phyloP scores from a whole-genome alignment of 2,329 filamentous ascomycete species.

The Colletotrichum sp. region DNA sequence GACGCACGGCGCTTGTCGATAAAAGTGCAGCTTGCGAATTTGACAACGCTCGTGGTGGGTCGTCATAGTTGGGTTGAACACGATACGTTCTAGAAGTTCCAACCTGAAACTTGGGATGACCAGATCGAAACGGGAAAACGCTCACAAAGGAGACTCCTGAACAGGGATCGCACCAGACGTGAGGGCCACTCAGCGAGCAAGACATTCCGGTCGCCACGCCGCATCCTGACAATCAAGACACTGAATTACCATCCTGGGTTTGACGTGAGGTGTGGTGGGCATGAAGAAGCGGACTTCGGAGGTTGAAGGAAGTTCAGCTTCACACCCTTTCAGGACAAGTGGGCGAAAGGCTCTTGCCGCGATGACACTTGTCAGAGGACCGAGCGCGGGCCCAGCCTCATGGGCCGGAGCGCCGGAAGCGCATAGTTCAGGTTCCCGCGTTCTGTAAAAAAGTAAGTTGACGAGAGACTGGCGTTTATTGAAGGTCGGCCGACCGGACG shows the following conservation, averaged over 20 bases:
- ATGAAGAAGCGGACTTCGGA: neutral
- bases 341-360: neutral
- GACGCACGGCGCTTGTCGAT: conserved; percentile 7
- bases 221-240: neutral
- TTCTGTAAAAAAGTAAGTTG: neutral
- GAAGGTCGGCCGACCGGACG: neutral
- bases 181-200: neutral
- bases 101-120: conserved; percentile 18
- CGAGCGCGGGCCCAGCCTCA: neutral
- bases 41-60: conserved; percentile 8
- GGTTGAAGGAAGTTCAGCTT: neutral
- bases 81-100: conserved; percentile 15
- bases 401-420: neutral
- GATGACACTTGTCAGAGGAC: conserved; percentile 9
- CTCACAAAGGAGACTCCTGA: neutral
- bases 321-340: neutral
- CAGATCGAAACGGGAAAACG: neutral
- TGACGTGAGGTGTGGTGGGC: conserved; percentile 7
- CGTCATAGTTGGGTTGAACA: conserved; percentile 14
- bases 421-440: neutral
- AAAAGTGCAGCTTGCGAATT: conserved; percentile 16
- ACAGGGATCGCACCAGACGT: neutral
- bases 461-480: neutral
- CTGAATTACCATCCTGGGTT: neutral
- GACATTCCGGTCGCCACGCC: neutral